Evolutionary conservation across 2,329 filamentous ascomycete genomes (phyloP).

Genomic region (Alternaria arbusti): DNA sequence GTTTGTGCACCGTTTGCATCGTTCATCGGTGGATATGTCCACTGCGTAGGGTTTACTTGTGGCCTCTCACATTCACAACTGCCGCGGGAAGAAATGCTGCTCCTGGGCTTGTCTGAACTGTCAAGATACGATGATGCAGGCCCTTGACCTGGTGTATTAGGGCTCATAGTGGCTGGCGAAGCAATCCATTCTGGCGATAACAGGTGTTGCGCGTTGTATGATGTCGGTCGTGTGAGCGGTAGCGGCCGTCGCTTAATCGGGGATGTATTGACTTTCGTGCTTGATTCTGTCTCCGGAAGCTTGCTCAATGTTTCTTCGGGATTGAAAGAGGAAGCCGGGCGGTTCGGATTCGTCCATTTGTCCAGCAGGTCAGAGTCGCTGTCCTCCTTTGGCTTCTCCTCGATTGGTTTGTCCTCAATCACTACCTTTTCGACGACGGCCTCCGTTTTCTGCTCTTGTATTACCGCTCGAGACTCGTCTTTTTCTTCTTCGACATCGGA

Average conservation of each 20-base stretch:
- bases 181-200: conserved; percentile 31
- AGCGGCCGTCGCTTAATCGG: conserved; percentile 23
- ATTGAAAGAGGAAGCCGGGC: conserved; percentile 22
- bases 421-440: not conserved
- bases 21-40: conserved; percentile 17
- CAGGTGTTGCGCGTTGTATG: conserved; percentile 28
- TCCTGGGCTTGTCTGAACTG: conserved; percentile 13
- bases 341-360: conserved; percentile 27
- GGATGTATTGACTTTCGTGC: conserved; percentile 17
- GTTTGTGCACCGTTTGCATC: not conserved
- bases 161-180: conserved; percentile 26
- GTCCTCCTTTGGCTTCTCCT: conserved; percentile 1
- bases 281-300: conserved; percentile 15
- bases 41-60: conserved; percentile 22
- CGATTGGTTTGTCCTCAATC: not conserved
- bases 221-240: conserved; percentile 24
- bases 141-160: conserved; percentile 20
- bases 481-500: conserved; percentile 23
- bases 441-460: not conserved
- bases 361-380: conserved; percentile 18
- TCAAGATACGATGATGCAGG: conserved; percentile 21
- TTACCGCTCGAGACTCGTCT: not conserved
- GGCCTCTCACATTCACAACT: conserved; percentile 23
- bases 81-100: conserved; percentile 24
- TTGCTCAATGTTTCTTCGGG: conserved; percentile 20